phyloP scores from a whole-genome alignment of 768 basidiomycete genomes.

The Amanita phalloides region DNA sequence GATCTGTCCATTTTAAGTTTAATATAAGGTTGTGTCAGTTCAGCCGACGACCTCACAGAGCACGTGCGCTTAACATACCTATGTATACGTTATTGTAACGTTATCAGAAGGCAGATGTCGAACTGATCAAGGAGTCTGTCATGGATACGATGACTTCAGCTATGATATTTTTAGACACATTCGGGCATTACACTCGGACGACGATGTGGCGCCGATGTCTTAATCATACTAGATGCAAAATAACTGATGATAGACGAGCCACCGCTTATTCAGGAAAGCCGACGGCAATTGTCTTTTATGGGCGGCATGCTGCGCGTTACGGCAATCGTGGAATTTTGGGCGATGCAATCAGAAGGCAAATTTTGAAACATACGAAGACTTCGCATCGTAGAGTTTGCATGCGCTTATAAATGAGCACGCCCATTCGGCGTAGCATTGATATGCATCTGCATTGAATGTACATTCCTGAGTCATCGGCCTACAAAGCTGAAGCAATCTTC shows the following conservation, averaged over 20 bases:
- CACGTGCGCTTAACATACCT: no score
- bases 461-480: not conserved
- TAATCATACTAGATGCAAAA: no score
- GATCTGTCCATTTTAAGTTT: not conserved
- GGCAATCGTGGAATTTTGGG: not conserved
- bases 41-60: not conserved
- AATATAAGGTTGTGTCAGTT: not conserved
- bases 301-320: not conserved
- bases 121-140: no score
- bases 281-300: not conserved
- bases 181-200: no score
- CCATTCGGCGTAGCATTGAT: not conserved
- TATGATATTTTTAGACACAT: no score
- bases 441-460: not conserved
- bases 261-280: not conserved
- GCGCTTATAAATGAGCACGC: not conserved
- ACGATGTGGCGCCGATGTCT: no score
- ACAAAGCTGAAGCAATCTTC: not conserved
- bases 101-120: no score
- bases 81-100: no score
- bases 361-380: not conserved
- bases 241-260: not conserved
- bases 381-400: not conserved
- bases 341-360: not conserved
- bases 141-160: no score